Evolutionary conservation across 2,329 filamentous ascomycete species (phyloP).

Genomic region (Cladophialophora yegresii): DNA sequence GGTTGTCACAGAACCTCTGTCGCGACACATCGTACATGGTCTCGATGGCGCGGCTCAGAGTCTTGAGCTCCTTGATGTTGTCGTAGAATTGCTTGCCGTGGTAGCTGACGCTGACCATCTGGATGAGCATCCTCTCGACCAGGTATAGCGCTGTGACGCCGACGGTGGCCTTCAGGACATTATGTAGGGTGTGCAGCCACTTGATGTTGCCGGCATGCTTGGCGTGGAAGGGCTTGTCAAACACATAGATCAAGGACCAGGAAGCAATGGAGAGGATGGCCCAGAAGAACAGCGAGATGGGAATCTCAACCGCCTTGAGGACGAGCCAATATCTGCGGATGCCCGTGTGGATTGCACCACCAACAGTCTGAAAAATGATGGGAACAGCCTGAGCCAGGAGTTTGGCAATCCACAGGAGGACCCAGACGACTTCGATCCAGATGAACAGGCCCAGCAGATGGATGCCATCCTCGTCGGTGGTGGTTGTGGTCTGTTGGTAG

Average conservation of each 20-base stretch:
- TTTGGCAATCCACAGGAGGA: constrained; percentile 28
- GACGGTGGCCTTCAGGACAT: constrained; percentile 26
- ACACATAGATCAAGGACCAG: constrained; percentile 25
- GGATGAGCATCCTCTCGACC: constrained; percentile 28
- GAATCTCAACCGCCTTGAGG: constrained; percentile 28
- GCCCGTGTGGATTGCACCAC: constrained; percentile 20
- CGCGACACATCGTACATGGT: constrained; percentile 30
- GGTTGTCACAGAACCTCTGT: constrained; percentile 17
- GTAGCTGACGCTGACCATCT: constrained; percentile 29
- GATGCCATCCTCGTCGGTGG: constrained; percentile 16
- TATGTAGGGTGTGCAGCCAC: constrained; percentile 26
- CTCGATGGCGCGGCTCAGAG: constrained; percentile 24
- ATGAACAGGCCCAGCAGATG: constrained; percentile 29
- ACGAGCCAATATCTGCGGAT: constrained; percentile 27
- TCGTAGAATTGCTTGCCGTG: constrained; percentile 30
- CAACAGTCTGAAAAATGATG: constrained; percentile 24
- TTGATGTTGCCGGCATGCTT: constrained; percentile 21
- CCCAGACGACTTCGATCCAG: constrained; percentile 31
- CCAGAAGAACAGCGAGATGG: constrained; percentile 29
- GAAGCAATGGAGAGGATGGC: constrained; percentile 20
- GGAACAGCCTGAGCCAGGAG: constrained; percentile 25
- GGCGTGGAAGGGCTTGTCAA: constrained; percentile 23
- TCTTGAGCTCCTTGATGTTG: constrained; percentile 30
- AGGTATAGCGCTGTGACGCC: constrained; percentile 44
- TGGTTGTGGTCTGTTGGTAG: constrained; percentile 13